phyloP scores from a whole-genome alignment of 163 green algal genomes.

The Scenedesmus sp. region DNA sequence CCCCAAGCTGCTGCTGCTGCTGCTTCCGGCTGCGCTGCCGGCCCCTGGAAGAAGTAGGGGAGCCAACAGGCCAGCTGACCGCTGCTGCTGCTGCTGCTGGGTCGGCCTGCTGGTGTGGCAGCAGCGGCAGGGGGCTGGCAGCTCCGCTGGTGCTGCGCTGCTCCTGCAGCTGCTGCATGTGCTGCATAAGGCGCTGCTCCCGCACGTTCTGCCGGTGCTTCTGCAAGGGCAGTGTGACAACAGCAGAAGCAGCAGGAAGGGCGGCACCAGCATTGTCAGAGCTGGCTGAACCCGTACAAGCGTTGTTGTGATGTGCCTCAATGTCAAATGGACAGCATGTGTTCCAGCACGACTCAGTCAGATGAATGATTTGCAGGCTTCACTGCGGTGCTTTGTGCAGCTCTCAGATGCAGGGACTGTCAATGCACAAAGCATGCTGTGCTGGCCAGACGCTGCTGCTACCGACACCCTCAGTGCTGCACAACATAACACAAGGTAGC shows the following conservation, averaged over 20 bases:
- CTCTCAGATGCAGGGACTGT: too few relatives aligned
- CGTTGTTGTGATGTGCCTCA: too few relatives aligned
- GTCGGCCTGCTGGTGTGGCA: neutral
- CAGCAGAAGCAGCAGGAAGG: neutral
- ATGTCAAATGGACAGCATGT: too few relatives aligned
- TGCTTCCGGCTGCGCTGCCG: neutral
- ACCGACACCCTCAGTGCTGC: neutral
- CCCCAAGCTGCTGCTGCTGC: neutral
- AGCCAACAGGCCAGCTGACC: neutral
- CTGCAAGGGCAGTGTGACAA: neutral
- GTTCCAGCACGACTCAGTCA: too few relatives aligned
- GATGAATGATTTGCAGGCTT: too few relatives aligned
- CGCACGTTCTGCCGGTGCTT: slow-evolving; percentile 22
- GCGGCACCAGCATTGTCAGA: too few relatives aligned
- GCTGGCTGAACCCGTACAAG: too few relatives aligned
- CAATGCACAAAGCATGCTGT: too few relatives aligned
- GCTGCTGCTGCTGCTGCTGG: slow-evolving; percentile 1
- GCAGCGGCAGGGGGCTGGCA: neutral
- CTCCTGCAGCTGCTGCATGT: slow-evolving; percentile 28
- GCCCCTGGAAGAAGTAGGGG: neutral
- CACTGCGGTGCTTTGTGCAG: too few relatives aligned
- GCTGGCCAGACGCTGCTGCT: too few relatives aligned
- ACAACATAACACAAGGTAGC: neutral
- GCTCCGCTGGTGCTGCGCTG: neutral
- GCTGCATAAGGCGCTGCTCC: neutral